Base-by-base conservation (phyloP, 1,284 basidiomycete species). In the Apiotrichum gracile region DNA sequence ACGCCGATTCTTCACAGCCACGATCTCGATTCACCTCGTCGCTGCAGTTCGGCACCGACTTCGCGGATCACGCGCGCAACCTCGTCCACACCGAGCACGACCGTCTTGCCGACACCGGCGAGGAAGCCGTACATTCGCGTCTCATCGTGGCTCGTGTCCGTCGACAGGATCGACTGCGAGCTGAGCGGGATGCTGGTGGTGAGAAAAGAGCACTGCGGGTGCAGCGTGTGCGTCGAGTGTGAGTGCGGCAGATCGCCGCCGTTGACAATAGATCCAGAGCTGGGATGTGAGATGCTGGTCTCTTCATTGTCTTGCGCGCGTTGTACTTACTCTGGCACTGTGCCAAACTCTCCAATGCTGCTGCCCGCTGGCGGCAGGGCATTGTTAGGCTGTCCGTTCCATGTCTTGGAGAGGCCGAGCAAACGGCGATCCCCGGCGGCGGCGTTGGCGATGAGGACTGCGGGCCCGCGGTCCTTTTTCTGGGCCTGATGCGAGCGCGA, bases 41-140 rank as follows among this genome's bases (percentile, higher is more conserved):
- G 79, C 57, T 79, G 80, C 46, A 92, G 79, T 76, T 90, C 88
- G 54, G 82, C 79, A 35, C 83, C 81, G 35, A 91, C 77, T 51
- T 85, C 82, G 44, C 82, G 79, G 19, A 90, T 83, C 35, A 92
- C 80, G 31, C 81, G 78, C 8, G 82, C 80, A 16, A 85, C 82
- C 64, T 91, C 84, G 52, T 87, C 84, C 16, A 89, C 75, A 14
- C 86, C 83, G 0, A 93, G 81, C 4, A 87, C 57, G 12, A 70
- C 55, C 17, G 58, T 67, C 8, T 57, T 47, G 0, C 69, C 69
- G 2, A 65, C 51, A 3, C 65, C 68, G 4, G 55, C 67, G 3
- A 73, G 55, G 35, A 70, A 66, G 2, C 72, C 72, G 58, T 73
- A 73, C 22, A 51, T 49, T 31, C 64, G 49, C 8, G 50, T 5